Evolutionary conservation across 352 stramenopile species (phyloP), one percentile per base, ranked within the genome.

Genomic region (Globisporangium iwayamae): DNA sequence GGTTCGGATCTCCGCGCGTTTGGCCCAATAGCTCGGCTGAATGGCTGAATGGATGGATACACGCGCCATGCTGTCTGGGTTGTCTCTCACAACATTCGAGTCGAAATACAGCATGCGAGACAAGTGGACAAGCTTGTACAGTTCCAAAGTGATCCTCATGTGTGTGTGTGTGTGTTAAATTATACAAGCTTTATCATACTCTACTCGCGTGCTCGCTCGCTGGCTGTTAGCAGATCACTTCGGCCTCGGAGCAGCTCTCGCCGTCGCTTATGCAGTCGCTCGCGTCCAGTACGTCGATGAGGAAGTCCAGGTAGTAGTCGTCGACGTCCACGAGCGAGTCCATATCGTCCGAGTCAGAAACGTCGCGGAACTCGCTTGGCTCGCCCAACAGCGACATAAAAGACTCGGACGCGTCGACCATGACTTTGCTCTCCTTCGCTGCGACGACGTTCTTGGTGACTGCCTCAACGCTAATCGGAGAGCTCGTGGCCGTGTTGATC

Each of bases 221-320:
- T 36, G 22, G 48, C 22, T 54, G 7, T 16, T 7, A 34, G 46
- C 20, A 28, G 46, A 32, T 11, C 48, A 13, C 25, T 36, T 45
- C 39, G 22, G 28, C 28, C 20, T 54, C 48, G 46, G 46, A 52
- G 8, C 46, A 52, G 46, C 46, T 52, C 13, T 14, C 46, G 46
- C 28, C 46, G n/a, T 25, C 34, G 9, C 34, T 52, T 3, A 32
- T 22, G 47, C 47, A 20, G 48, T 55, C 48, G 25, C 13, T 55
- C 25, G 56, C 14, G 56, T 64, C 58, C 2, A 65, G 39, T 0
- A 45, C 60, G 28, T 65, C 34, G n/a, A 65, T 48, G 14, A 65
- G 39, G 28, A 55, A 65, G 60, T 65, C 60, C 2, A 65, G 38
- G 39, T 53, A 58, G 39, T 59, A 30, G 14, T 65, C 48, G 28